A percentile compares a stretch with the other conserved stretches of the same genome.
Evolutionary conservation across 2,329 filamentous ascomycete genomes (phyloP).

Genomic region (Calonectria pauciramosa): DNA sequence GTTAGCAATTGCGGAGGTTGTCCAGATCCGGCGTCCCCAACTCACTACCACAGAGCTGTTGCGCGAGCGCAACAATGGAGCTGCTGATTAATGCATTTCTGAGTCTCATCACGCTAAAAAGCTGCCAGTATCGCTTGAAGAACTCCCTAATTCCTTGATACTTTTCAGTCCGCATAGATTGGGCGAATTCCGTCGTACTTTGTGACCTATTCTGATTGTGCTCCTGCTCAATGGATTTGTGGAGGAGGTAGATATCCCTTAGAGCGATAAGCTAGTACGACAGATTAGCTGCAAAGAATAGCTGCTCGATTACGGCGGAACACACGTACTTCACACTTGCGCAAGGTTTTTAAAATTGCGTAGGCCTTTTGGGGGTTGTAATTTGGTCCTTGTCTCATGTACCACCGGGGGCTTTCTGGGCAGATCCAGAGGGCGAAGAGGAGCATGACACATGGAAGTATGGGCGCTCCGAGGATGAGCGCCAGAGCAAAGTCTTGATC

Average conservation of each 20-base stretch:
- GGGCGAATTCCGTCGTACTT: neutral
- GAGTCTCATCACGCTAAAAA: conserved; percentile 30
- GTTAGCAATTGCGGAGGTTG: conserved; percentile 36
- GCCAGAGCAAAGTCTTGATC: conserved; percentile 30
- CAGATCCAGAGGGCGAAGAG: conserved; percentile 53
- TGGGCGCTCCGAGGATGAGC: conserved; percentile 54
- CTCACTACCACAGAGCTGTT: conserved; percentile 46
- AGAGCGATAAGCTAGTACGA: neutral
- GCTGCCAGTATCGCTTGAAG: conserved; percentile 28
- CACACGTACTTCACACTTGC: conserved; percentile 44
- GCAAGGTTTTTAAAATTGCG: conserved; percentile 48
- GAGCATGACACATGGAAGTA: conserved; percentile 52
- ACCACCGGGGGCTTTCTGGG: conserved; percentile 57
- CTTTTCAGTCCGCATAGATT: neutral
- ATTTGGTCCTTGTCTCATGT: conserved; percentile 51
- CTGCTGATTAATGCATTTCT: conserved; percentile 42
- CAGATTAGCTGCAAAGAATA: neutral
- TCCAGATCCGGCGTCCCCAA: conserved; percentile 6
- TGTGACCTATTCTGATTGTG: neutral
- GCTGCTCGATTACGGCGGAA: too few species aligned
- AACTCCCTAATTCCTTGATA: conserved; percentile 14
- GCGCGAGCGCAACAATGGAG: conserved; percentile 42
- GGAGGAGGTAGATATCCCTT: conserved; percentile 14
- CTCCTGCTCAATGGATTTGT: conserved; percentile 31
- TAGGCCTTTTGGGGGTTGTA: conserved; percentile 53